Percentiles rank a stretch among this genome's conserved stretches.
These are phyloP conservation scores for Luvunga scandens DNA, from an alignment of 345 rosid species.

Conservation along the genomic window DNA sequence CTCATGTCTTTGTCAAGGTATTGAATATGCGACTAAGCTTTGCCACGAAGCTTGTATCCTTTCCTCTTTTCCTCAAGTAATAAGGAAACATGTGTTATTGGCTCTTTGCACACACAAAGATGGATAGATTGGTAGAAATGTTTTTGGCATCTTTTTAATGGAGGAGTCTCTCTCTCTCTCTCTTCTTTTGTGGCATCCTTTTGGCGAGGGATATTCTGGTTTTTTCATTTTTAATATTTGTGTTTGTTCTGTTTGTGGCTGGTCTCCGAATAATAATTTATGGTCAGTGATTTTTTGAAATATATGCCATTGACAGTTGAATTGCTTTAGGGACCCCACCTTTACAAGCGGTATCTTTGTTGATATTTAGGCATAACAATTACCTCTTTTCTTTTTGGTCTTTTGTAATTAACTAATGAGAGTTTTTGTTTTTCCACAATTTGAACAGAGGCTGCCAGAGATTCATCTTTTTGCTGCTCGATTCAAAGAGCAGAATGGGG, in stretches of 20 bases:
- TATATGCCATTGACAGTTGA: not conserved
- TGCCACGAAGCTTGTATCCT: not conserved
- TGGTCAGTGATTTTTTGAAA: too few species aligned
- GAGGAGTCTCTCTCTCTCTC: not conserved
- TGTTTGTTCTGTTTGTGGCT: not conserved
- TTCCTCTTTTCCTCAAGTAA: not conserved
- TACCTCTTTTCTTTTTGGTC: not conserved
- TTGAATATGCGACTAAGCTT: not conserved
- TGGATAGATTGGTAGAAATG: too few species aligned
- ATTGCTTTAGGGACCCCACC: not conserved
- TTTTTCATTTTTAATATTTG: not conserved
- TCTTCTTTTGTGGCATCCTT: not conserved
- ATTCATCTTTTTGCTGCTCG: constrained; percentile 91
- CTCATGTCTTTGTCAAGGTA: constrained; percentile 98
- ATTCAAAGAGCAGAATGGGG: constrained; percentile 82
- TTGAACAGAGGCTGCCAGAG: constrained; percentile 81
- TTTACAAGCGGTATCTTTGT: not conserved
- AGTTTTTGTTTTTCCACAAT: constrained; percentile 12
- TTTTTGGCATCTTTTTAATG: not conserved
- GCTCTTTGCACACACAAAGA: too few species aligned
- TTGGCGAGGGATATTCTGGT: not conserved
- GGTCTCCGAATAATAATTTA: not conserved
- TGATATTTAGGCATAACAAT: not conserved
- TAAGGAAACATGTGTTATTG: not conserved
- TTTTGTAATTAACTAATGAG: not conserved